Conservation (phyloP, 2,329 filamentous ascomycete genomes). For the Dothideomycetidae sp. region DNA sequence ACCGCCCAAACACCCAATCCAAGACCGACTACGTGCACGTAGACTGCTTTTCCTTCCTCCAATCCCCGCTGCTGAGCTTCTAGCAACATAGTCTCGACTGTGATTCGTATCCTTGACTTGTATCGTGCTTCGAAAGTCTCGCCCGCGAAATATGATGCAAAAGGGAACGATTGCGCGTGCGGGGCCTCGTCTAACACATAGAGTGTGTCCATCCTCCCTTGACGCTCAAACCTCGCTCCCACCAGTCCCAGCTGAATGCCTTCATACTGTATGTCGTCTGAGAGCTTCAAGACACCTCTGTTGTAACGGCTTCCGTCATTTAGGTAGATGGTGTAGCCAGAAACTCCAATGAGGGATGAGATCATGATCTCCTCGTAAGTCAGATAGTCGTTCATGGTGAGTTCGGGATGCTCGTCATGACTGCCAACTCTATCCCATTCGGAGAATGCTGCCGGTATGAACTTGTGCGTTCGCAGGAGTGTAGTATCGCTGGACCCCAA, state of each 20-base stretch:
- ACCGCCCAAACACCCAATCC: constrained; percentile 22
- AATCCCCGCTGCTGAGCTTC: constrained; percentile 17
- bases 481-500: constrained; percentile 17
- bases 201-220: constrained; percentile 19
- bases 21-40: constrained; percentile 21
- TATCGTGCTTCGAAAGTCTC: constrained; percentile 12
- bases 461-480: constrained; percentile 16
- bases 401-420: constrained; percentile 14
- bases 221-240: constrained; percentile 21
- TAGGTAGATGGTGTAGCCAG: constrained; percentile 19
- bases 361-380: constrained; percentile 25
- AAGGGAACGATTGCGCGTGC: background rate
- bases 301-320: constrained; percentile 20
- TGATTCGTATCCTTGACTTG: constrained; percentile 18
- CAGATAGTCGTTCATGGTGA: constrained; percentile 18
- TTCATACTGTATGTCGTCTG: constrained; percentile 15
- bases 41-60: constrained; percentile 15
- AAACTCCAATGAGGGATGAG: constrained; percentile 19
- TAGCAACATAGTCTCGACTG: constrained; percentile 19
- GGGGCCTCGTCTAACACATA: constrained; percentile 12
- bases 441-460: constrained; percentile 1
- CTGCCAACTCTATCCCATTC: constrained; percentile 21
- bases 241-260: constrained; percentile 22
- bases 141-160: constrained; percentile 1
- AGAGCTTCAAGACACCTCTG: constrained; percentile 6